Evolutionary conservation across 2,329 filamentous ascomycete species (phyloP).

Genomic region (Trichoderma aggressivum): DNA sequence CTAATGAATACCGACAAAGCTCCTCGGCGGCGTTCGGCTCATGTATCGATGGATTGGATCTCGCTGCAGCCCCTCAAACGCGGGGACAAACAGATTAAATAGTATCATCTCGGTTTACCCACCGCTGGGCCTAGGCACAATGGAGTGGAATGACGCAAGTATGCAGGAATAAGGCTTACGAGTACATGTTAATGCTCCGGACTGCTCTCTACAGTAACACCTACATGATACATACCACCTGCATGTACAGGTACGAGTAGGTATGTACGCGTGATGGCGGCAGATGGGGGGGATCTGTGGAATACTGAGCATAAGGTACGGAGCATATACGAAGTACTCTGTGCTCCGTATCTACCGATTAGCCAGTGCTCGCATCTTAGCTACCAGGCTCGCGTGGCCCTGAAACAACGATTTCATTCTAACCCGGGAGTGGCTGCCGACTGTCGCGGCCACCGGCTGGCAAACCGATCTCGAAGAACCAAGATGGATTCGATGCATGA

Average conservation of each 20-base stretch:
- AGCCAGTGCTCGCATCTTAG: neutral
- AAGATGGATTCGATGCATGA: neutral
- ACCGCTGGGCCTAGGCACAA: neutral
- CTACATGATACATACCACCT: neutral
- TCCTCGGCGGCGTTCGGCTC: neutral
- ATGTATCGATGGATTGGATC: neutral
- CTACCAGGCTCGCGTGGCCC: neutral
- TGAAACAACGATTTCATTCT: neutral
- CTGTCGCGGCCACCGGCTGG: constrained; percentile 4
- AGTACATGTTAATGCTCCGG: neutral
- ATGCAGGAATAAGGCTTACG: constrained; percentile 4
- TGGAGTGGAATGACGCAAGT: constrained; percentile 10
- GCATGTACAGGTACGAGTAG: neutral
- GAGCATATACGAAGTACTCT: neutral
- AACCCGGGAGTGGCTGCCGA: constrained; percentile 12
- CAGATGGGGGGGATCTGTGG: neutral
- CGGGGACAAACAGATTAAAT: constrained; percentile 1
- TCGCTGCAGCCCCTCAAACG: neutral
- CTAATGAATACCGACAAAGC: neutral
- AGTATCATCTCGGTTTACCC: neutral
- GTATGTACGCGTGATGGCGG: neutral
- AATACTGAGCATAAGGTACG: neutral
- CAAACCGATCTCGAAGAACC: constrained; percentile 10
- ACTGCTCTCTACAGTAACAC: neutral
- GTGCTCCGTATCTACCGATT: neutral